These are phyloP conservation scores for Lentinula edodes DNA, from an alignment of 768 basidiomycete species.

Conservation along the genomic window DNA sequence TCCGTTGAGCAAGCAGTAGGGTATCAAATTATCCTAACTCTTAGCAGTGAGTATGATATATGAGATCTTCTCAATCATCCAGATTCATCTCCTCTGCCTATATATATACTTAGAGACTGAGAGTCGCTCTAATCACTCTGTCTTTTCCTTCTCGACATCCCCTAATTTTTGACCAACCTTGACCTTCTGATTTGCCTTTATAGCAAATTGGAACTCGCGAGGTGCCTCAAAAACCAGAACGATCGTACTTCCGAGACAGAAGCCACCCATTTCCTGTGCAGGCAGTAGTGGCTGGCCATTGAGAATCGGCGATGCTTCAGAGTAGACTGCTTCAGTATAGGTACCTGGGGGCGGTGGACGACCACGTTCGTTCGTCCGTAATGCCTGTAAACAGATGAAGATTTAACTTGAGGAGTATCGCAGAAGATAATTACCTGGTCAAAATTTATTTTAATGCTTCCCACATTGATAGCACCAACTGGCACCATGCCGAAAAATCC, in stretches of 20 bases:
- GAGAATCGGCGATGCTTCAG: constrained; percentile 74
- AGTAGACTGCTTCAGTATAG: constrained; percentile 90
- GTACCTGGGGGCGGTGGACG: constrained; percentile 73
- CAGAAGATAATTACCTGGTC: constrained; percentile 53
- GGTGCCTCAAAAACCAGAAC: constrained; percentile 98
- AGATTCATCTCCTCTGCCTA: no score
- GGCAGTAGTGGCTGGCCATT: constrained; percentile 82
- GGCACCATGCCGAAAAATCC: constrained; percentile 98
- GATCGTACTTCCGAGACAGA: constrained; percentile 91
- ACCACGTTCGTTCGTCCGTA: constrained; percentile 85
- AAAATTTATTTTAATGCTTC: constrained; percentile 93
- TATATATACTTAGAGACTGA: no score
- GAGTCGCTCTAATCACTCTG: not conserved
- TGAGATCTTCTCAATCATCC: not conserved
- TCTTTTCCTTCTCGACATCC: constrained; percentile 29
- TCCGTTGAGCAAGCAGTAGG: not conserved
- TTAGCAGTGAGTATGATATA: not conserved
- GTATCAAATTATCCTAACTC: not conserved
- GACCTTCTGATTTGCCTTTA: constrained; percentile 77
- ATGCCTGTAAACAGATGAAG: constrained; percentile 38
- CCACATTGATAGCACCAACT: constrained; percentile 97
- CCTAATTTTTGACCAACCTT: constrained; percentile 84
- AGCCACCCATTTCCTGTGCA: constrained; percentile 97
- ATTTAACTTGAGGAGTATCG: not conserved
- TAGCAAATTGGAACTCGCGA: constrained; percentile 67